Evolutionary conservation across 2,329 filamentous ascomycete genomes (phyloP), one percentile per base, ranked within the genome.

Genomic region (Byssochlamys sp.): DNA sequence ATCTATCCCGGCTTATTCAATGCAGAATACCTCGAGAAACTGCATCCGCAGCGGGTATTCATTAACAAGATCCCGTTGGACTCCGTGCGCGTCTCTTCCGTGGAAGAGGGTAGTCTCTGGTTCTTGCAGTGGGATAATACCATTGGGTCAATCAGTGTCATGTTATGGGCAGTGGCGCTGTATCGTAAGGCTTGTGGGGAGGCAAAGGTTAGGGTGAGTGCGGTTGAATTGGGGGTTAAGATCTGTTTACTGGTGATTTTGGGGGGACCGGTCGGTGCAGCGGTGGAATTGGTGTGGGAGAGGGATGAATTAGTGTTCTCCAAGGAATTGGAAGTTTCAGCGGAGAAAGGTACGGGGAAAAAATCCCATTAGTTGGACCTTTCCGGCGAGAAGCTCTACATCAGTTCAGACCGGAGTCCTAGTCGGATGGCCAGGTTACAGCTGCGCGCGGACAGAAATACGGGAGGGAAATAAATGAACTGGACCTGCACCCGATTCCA

Each of bases 61-160:
- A 54, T 69, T 14, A 71, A 75, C 4, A 69, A 69, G 2, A 73
- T 74, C 62, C 65, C 66, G 2, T 55, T 61, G 62, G 62, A 67
- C 27, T 59, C 66, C 5, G 51, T 65, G 28, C 59, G 65, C 35
- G 67, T 73, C n/a, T 60, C 67, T 19, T 67, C 63, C 5, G 55
- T 79, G 11, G 70, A 72, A 11, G 68, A 74, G 24, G 76, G 79
- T 0, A 71, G 75, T 9, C 72, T 77, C 39, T 69, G 68, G 45
- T 78, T 81, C 59, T 61, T 82, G 29, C 73, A 78, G 35, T 81
- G 78, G 74, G 79, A 82, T 62, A 67, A 79, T 10, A 64, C 77
- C 51, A 70, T 77, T 31, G 77, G 76, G 1, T 73, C 74, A 0
- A 58, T 63, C 0, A 73, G 75, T 1, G 65, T 78, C 24, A 55